Evolutionary conservation across 768 basidiomycete species (phyloP), one percentile per base, ranked within the genome.

Genomic region (Tubosaeta sp.): DNA sequence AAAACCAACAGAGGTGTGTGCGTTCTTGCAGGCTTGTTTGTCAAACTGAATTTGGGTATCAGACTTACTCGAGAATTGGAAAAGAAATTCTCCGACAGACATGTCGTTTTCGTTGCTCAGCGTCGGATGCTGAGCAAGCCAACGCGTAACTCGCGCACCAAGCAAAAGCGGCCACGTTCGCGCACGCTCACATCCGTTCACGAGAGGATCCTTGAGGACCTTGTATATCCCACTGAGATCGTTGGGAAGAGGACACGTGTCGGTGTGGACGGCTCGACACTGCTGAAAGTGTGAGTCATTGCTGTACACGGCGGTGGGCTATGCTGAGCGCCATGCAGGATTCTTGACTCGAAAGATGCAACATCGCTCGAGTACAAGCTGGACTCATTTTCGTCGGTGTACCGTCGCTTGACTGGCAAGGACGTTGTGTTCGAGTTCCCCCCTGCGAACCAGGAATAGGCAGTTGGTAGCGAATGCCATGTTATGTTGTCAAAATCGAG

Each of bases 41-140:
- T n/a, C 48, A 32, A 31, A 54, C 37, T 59, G 58, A 55, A 45
- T 32, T 5, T n/a, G 46, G 25, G 31, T 51, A 19, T 12, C 67
- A 98, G 95, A 73, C 88, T 98, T 69, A 97, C 95, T 56, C 88
- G 95, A 50, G 95, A 98, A 72, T 83, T 99, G 67, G 97, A 99
- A 85, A 99, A 99, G 85, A 99, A 99, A 77, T 97, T 99, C 79
- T 92, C 97, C 43, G 97, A 98, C 78, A 86, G 94, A 71, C 95
- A 98, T 76, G 93, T 99, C 71, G 91, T 99, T 53, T 98, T 99
- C 72, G 85, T 98, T 71, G 97, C 91, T 50, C 97, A 99, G 77
- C 93, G 97, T 72, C 86, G 95, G 68, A 94, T 97, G 86, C 80
- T 98, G 72, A 90, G 88, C 79, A 97, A 95, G 75, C 95, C 95